A percentile compares a stretch with the other conserved stretches of the same genome.
Evolutionary conservation across 371 early-diverging fungal genomes (phyloP).

Genomic region (Syncephalis plumigaleata): DNA sequence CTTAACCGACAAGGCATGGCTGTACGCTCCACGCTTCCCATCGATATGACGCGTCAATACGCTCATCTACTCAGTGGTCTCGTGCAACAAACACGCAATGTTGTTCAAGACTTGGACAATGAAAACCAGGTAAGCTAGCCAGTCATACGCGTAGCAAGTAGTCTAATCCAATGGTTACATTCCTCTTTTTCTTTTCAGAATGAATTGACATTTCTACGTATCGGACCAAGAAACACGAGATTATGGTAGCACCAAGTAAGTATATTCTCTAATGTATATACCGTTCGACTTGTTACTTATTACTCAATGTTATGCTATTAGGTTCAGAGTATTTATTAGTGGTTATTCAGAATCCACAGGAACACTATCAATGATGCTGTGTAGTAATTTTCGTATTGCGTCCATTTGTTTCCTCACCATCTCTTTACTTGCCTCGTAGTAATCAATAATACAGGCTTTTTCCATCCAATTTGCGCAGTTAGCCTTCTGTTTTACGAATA

Average conservation of each 20-base stretch:
- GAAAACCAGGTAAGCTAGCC: slow-evolving; percentile 22
- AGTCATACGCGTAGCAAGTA: background rate
- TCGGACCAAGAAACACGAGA: slow-evolving; percentile 88
- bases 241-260: slow-evolving; percentile 83
- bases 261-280: background rate
- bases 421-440: too few relatives aligned
- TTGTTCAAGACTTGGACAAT: slow-evolving; percentile 50
- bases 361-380: too few relatives aligned
- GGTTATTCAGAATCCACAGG: too few relatives aligned
- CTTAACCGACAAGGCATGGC: slow-evolving; percentile 63
- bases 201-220: slow-evolving; percentile 81
- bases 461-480: too few relatives aligned
- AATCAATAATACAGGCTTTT: too few relatives aligned
- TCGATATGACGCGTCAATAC: slow-evolving; percentile 59
- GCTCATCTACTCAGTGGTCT: slow-evolving; percentile 60
- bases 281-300: background rate
- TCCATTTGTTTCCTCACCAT: too few relatives aligned
- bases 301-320: background rate
- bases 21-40: slow-evolving; percentile 75
- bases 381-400: too few relatives aligned
- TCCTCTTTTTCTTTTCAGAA: slow-evolving; percentile 27
- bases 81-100: slow-evolving; percentile 39
- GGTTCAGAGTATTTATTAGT: background rate
- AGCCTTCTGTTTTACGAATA: too few relatives aligned
- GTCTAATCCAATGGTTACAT: background rate